Evolutionary conservation across 2,329 filamentous ascomycete genomes (phyloP).

Genomic region (Arthrobotrys sinensis): DNA sequence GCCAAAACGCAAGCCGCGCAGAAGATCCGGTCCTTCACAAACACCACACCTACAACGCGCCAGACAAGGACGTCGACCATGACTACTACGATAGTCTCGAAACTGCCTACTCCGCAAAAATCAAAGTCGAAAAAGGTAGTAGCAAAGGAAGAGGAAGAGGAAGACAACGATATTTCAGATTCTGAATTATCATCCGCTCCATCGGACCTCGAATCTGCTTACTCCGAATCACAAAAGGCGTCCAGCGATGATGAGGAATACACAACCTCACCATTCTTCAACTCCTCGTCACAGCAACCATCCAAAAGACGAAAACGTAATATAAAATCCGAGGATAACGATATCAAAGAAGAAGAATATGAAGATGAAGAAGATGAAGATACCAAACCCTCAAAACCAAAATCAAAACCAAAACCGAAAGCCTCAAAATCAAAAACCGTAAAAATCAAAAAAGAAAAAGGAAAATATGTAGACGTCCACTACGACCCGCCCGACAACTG

Average conservation of each 20-base stretch:
- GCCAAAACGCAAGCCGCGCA: slow-evolving; percentile 43
- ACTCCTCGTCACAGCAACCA: slow-evolving; percentile 34
- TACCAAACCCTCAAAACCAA: slow-evolving; percentile 9
- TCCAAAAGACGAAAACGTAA: slow-evolving; percentile 50
- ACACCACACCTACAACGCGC: slow-evolving; percentile 53
- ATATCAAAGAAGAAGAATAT: slow-evolving; percentile 8
- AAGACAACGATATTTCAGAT: slow-evolving; percentile 18
- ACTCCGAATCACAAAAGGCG: slow-evolving; percentile 37
- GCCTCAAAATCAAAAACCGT: slow-evolving; percentile 26
- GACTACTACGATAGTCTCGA: slow-evolving; percentile 50
- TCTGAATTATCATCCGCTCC: slow-evolving; percentile 55
- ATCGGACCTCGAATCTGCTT: slow-evolving; percentile 57
- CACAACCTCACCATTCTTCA: slow-evolving; percentile 52
- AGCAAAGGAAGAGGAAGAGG: slow-evolving; percentile 6
- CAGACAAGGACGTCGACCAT: slow-evolving; percentile 16
- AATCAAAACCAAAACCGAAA: slow-evolving; percentile 32
- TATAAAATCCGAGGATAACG: slow-evolving; percentile 7
- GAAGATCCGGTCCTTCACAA: slow-evolving; percentile 55
- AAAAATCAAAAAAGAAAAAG: slow-evolving; percentile 67
- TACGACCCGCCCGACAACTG: slow-evolving; percentile 79
- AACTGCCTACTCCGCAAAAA: slow-evolving; percentile 39
- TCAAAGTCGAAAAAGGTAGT: neutral
- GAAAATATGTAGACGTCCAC: slow-evolving; percentile 65
- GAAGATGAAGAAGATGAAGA: neutral
- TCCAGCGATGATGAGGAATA: slow-evolving; percentile 54